These are phyloP conservation scores for Aegilops umbellulata DNA, from an alignment of 176 grass and related monocot species.

Conservation along the genomic window DNA sequence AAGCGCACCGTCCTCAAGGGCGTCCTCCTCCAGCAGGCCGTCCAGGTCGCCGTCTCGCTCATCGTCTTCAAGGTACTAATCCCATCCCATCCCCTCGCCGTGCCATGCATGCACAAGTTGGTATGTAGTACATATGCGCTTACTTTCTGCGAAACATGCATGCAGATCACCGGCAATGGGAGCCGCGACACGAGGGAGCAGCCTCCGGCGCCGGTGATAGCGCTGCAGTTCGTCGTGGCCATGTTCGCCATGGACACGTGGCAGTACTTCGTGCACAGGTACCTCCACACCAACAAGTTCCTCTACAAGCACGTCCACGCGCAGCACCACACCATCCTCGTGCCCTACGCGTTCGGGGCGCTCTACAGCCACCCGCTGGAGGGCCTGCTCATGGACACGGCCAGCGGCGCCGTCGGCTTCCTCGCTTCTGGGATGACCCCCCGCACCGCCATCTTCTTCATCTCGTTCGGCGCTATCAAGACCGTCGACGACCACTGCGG, in stretches of 20 bases:
- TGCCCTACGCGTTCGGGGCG: constrained; percentile 62
- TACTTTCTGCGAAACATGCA: no score
- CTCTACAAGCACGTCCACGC: constrained; percentile 68
- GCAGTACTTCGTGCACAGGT: constrained; percentile 84
- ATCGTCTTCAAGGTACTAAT: constrained; percentile 67
- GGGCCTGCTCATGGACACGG: constrained; percentile 57
- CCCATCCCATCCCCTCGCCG: no score
- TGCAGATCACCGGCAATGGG: no score
- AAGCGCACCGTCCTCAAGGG: constrained; percentile 71
- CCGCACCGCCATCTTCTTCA: constrained; percentile 51
- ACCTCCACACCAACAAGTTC: constrained; percentile 71
- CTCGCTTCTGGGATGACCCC: constrained; percentile 56
- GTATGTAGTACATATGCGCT: no score
- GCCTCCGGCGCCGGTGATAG: constrained; percentile 35
- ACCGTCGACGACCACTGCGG: constrained; percentile 63
- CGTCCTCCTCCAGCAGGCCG: constrained; percentile 74
- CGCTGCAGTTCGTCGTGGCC: constrained; percentile 45
- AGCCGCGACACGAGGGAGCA: constrained; percentile 24
- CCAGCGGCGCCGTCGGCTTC: constrained; percentile 31
- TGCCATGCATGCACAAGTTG: no score
- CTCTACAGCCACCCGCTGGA: constrained; percentile 62
- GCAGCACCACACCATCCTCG: constrained; percentile 55
- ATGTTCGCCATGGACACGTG: constrained; percentile 74
- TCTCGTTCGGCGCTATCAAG: constrained; percentile 58
- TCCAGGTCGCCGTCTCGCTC: constrained; percentile 76